Conservation (phyloP, 352 stramenopile species). For the Pythium rhizo-oryzae region DNA sequence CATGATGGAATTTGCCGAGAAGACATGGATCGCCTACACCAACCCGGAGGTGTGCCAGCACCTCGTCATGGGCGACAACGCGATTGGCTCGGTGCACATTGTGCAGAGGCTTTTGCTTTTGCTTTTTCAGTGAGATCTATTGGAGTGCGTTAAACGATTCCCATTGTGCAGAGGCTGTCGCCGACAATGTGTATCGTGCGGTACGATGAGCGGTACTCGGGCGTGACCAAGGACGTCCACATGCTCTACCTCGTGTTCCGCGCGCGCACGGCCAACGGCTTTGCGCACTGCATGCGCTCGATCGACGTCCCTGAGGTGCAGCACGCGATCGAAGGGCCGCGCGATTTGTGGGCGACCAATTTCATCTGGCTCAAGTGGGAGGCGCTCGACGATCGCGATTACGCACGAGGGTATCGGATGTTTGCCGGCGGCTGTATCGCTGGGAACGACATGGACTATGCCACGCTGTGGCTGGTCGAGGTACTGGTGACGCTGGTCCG, state of each 20-base stretch:
- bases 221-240: background rate
- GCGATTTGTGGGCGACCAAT: conserved; percentile 1
- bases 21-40: background rate
- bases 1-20: background rate
- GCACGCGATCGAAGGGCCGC: background rate
- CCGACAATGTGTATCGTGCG: conserved; percentile 1
- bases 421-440: background rate
- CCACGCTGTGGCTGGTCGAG: background rate
- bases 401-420: background rate
- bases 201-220: conserved; percentile 4
- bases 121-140: too few relatives aligned
- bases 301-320: background rate
- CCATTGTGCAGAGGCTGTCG: too few relatives aligned
- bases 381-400: background rate
- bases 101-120: too few relatives aligned
- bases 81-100: background rate
- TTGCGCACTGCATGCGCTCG: background rate
- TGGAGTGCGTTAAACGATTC: too few relatives aligned
- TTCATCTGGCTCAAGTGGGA: too few relatives aligned
- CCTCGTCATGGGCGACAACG: background rate
- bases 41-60: background rate
- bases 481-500: background rate
- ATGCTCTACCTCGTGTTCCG: conserved; percentile 1
- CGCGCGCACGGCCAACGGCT: background rate
- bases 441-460: background rate